Evolutionary conservation across 2,329 filamentous ascomycete species (phyloP), one percentile per base, ranked within the genome.

Genomic region (Plenodomus tracheiphilus): DNA sequence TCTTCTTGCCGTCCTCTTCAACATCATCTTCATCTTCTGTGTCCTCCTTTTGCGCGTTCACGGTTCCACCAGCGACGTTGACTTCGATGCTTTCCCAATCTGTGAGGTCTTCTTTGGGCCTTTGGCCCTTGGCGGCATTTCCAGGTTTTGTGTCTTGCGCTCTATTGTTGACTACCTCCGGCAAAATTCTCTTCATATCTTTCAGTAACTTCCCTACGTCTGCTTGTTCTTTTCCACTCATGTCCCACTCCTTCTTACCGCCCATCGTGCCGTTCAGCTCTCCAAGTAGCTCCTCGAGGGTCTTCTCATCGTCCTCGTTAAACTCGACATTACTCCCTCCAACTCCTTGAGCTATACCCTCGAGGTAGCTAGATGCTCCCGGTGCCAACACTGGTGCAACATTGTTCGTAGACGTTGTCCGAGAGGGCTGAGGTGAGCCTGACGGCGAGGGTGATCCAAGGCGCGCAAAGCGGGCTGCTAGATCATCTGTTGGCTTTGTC

Each of bases 271-370:
- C 54, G 21, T 65, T 60, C 3, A 80, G 56, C 50, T 79, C 75
- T 15, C 64, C 67, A 6, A 80, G 57, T 17, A 80, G 54, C 45
- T 78, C 74, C 25, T 79, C 77, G n/a, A 80, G 56, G 20, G 68
- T 75, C 56, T 72, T 71, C 47, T 77, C 77, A 45, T 78, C 74
- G 41, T 71, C 74, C 17, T 61, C 64, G 49, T 73, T 66, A 40
- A 64, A 61, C 11, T 69, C 61, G 3, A 65, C 52, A 55, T 52
- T 49, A 2, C 47, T 51, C 13, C 60, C 59, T 15, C 62, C 62
- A 5, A 69, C 44, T 2, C 67, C 67, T 39, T 68, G 63, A 8
- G 64, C 64, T 34, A 69, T 51, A 2, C 62, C 68, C 49, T 69
- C 65, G 0, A 70, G 41, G 49, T 70, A 69, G 52, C 55, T 70